Base-by-base conservation (phyloP, 2,329 filamentous ascomycete species). In the Ophiostoma triangulosporum region DNA sequence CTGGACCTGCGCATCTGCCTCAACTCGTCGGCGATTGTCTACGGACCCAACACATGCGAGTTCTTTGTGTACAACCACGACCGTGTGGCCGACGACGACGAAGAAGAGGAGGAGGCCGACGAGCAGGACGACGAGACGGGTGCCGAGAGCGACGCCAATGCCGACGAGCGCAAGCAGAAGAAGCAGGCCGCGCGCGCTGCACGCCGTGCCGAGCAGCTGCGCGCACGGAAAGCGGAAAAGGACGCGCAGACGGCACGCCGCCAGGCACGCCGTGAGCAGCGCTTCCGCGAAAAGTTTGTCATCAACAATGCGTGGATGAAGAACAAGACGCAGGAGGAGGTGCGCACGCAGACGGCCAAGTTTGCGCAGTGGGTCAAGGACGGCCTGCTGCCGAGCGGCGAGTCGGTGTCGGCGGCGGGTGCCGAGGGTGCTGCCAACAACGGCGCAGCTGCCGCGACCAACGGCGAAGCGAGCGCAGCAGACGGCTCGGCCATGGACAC, bases 261-360 rank as follows among this genome's bases (percentile, higher is more conserved):
- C 43, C 58, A 57, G 29, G 70, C 72, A 55, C 63, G 68, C 26
- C 67, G 69, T 6, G 68, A 69, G 26, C 71, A 77, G 61, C 68
- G 72, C 60, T 66, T 86, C 71, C 76, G 77, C 64, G 84, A 93
- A 75, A 93, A 91, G 74, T 73, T 88, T 66, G 80, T 94, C 58
- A 84, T 84, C 69, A 86, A 90, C 74, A 83, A 84, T 56, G 78
- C 86, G 57, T 91, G 89, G 69, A 74, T 94, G 66, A 80, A 88
- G 68, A 86, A 87, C 53, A 73, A 88, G 68, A 85, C 84, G 65
- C 85, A 87, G 68, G 86, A 86, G 59, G 78, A 84, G 62, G 81
- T 85, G n/a, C 74, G 84, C 64, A 79, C 84, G 66, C 81, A 81
- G 59, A 90, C 90, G 69, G 79, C 82, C 62, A 77, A 77, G 54